Base-by-base conservation (phyloP, 2,329 filamentous ascomycete species). In the Paecilomyces sp. region DNA sequence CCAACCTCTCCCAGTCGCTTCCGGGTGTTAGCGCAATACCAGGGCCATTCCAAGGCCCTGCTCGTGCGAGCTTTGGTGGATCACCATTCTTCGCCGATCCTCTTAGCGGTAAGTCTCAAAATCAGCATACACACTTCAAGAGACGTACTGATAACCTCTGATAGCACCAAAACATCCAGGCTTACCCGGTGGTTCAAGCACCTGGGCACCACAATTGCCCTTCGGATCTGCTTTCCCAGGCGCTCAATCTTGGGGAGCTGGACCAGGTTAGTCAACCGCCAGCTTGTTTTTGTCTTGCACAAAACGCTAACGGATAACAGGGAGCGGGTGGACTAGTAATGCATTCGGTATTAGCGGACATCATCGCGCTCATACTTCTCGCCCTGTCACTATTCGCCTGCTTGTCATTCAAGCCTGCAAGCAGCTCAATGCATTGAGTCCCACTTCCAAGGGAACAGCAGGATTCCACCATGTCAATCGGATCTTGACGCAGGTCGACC, bases 391-490 rank as follows among this genome's bases (percentile, higher is more conserved):
- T 1, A 81, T 95, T 57, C 87, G 91, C 50, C 79, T 88, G 60
- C 83, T 91, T 71, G 84, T 96, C 18, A 92, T 90, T 65, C 84
- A 87, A 57, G 89, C 90, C 2, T 96, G 91, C 79, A 89, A 90
- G 70, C 78, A 83, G 57, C 73, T 87, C n/a, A 75, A 78, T 53
- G 72, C 77, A 50, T 75, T 71, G 55, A 75, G 71, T 61, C 68
- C 72, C 22, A 68, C 64, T 5, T 47, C 41, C 52, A 74, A 74
- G 66, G 69, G 81, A 54, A 70, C 76, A 11, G 83, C 87, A 55
- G 86, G 85, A 9, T 96, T 88, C 71, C 84, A 93, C 59, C 84
- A 88, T 60, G 81, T 95, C 24, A 80, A 83, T 28, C 77, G 81
- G 22, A 81, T 90, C 55, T 79, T 85, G 34, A 78, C 76, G 31